Base-by-base conservation (phyloP, 257 asterid genomes). In the Cinchona pubescens region DNA sequence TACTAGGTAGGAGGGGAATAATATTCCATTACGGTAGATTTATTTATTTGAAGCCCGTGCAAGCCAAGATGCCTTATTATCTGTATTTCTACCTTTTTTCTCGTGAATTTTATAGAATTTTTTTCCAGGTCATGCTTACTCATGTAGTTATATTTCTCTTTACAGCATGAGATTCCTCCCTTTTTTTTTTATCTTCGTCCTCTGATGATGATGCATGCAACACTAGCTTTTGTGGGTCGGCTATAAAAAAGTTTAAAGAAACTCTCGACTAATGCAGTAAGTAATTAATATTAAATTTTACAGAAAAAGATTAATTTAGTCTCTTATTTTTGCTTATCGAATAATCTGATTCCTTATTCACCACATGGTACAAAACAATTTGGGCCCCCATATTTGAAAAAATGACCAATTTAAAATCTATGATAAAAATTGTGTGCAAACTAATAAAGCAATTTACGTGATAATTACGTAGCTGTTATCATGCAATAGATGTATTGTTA, bases 81-180 rank as follows among this genome's bases (percentile, higher is more conserved):
- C 27, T 5, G 46, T 37, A 30, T 12, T 67, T 5, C 35, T 37
- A 2, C 5, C 0, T 9, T 13, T 30, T 69, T 29, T 30, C 4
- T n/a, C 3, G 16, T 0, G 42, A 29, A 42, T 19, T 10, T 0
- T 53, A 3, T 43, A 18, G 40, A 7, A 49, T 38, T 46, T n/a
- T n/a, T n/a, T 25, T 75, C 29, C 79, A 61, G 49, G 45, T 61
- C 77, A 62, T 32, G 59, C 62, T 19, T 13, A 30, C 23, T 12
- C 70, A 69, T 4, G 35, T n/a, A 7, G 15, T 40, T 27, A 2
- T 2, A 38, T 21, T 58, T 56, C 18, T 38, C 56, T 58, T 58
- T 56, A 72, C 67, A 38, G 68, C 76, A 72, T 60, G 67, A 58
- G 76, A 72, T 38, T 72, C 69, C 69, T 69, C n/a, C 8, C 3